Evolutionary conservation across 164 flowering plant genomes (phyloP).

Genomic region (Hamamelis virginiana): DNA sequence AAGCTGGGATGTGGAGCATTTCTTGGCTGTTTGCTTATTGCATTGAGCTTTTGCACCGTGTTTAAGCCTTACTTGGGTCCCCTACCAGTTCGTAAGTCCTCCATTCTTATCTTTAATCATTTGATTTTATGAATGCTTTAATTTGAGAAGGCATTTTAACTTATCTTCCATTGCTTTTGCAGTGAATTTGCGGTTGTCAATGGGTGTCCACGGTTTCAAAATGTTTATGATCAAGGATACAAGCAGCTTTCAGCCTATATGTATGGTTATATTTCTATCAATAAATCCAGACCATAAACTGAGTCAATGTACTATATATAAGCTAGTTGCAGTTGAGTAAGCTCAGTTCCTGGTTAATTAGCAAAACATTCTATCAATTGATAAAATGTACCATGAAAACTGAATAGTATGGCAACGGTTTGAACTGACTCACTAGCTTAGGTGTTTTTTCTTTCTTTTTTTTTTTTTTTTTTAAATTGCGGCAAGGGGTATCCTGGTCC

Average conservation of each 20-base stretch:
- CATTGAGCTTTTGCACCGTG: slow-evolving; percentile 23
- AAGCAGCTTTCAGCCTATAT: slow-evolving; percentile 16
- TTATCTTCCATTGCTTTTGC: slow-evolving; percentile 12
- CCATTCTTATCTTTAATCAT: background rate
- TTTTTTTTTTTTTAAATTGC: no score
- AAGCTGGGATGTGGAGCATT: slow-evolving; percentile 39
- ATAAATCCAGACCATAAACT: background rate
- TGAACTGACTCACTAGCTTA: no score
- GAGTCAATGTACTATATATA: no score
- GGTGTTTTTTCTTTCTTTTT: no score
- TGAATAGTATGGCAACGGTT: no score
- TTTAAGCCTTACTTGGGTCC: slow-evolving; percentile 37
- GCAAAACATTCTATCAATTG: no score
- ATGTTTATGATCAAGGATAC: slow-evolving; percentile 20
- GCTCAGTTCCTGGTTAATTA: no score
- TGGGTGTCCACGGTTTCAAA: slow-evolving; percentile 17
- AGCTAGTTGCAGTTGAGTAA: no score
- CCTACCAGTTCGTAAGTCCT: slow-evolving; percentile 44
- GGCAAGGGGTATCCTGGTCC: no score
- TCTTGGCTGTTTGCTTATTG: slow-evolving; percentile 27
- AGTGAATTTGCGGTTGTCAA: slow-evolving; percentile 41
- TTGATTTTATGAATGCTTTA: background rate
- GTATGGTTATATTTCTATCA: background rate
- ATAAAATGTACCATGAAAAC: no score
- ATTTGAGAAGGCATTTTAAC: background rate